These are phyloP conservation scores for Flueggea neowawraea DNA, from an alignment of 441 rosid genomes.

Conservation along the genomic window DNA sequence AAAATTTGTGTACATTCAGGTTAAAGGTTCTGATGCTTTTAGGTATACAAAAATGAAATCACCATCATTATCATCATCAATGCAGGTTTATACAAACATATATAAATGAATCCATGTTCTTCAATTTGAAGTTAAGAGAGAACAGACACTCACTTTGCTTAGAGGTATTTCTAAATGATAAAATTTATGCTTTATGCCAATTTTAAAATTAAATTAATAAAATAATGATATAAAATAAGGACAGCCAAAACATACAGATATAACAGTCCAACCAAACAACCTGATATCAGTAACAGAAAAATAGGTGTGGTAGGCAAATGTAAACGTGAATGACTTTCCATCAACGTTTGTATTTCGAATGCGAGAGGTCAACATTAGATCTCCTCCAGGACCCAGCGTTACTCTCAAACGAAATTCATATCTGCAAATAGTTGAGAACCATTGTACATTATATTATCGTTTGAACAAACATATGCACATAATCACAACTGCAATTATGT, in stretches of 20 bases:
- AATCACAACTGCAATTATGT: background rate
- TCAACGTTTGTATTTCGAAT: slow-evolving; percentile 74
- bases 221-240: too few relatives aligned
- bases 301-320: slow-evolving; percentile 90
- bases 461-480: background rate
- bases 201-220: too few relatives aligned
- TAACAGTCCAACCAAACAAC: slow-evolving; percentile 25
- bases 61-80: too few relatives aligned
- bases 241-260: background rate
- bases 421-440: slow-evolving; percentile 28
- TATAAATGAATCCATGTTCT: too few relatives aligned
- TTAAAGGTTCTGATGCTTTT: too few relatives aligned
- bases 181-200: too few relatives aligned
- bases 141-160: too few relatives aligned
- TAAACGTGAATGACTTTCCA: slow-evolving; percentile 84
- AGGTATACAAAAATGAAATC: too few relatives aligned
- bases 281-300: slow-evolving; percentile 86
- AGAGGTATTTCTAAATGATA: too few relatives aligned
- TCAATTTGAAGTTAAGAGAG: too few relatives aligned
- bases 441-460: background rate
- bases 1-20: too few relatives aligned
- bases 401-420: slow-evolving; percentile 86
- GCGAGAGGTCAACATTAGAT: slow-evolving; percentile 84
- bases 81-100: too few relatives aligned
- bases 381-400: slow-evolving; percentile 76